Evolutionary conservation across 2,329 filamentous ascomycete species (phyloP).

Genomic region (Diaporthe sp.): DNA sequence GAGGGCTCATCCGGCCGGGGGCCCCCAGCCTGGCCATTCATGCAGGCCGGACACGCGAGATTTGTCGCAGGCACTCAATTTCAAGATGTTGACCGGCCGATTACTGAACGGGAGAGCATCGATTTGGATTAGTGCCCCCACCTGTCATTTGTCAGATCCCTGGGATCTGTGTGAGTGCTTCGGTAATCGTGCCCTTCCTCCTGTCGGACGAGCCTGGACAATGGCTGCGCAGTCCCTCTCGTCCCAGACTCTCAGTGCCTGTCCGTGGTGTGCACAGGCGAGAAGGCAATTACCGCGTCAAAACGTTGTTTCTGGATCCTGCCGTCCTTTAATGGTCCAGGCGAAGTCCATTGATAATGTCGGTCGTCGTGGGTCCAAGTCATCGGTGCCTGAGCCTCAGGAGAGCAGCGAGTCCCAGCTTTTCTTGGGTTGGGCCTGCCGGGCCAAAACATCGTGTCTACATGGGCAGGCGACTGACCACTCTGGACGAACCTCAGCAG

Average conservation of each 20-base stretch:
- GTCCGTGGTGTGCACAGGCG: conserved; percentile 7
- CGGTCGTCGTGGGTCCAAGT: conserved; percentile 11
- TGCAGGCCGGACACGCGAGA: conserved; percentile 16
- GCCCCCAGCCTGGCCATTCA: conserved; percentile 11
- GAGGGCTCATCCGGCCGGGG: not conserved
- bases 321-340: not conserved
- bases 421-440: not conserved
- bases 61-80: conserved; percentile 23
- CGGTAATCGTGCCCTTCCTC: conserved; percentile 16
- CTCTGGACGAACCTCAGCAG: conserved; percentile 8
- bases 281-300: conserved; percentile 6
- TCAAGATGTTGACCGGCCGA: not conserved
- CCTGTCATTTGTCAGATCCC: conserved; percentile 25
- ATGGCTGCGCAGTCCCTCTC: conserved; percentile 8
- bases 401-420: not conserved
- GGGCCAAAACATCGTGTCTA: not conserved
- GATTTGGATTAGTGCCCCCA: conserved; percentile 19
- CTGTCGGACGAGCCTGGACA: not conserved
- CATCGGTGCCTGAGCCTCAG: not conserved
- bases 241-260: conserved; percentile 7
- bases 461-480: not conserved
- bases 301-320: not conserved
- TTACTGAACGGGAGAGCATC: not conserved
- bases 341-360: not conserved
- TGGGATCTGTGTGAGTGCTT: conserved; percentile 21